phyloP scores from a whole-genome alignment of 148 eudicot genomes.

The Fagopyrum tataricum region DNA sequence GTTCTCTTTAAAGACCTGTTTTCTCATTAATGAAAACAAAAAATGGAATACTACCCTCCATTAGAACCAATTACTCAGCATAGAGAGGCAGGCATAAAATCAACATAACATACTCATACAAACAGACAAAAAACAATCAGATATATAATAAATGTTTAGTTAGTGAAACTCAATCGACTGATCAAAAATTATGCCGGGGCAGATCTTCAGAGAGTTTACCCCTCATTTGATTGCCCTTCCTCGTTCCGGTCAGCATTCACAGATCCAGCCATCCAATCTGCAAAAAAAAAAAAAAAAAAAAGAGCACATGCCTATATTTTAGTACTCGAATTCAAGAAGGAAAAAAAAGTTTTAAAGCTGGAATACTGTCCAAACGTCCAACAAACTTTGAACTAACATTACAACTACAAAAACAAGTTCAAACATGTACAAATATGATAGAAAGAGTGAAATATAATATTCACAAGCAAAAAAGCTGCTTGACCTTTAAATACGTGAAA shows the following conservation, averaged over 20 bases:
- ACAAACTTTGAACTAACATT: not conserved
- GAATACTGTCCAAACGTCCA: not conserved
- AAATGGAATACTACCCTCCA: not conserved
- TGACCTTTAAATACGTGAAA: too few species aligned
- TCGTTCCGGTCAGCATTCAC: constrained; percentile 45
- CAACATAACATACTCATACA: not conserved
- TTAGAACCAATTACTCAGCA: not conserved
- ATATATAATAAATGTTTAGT: not conserved
- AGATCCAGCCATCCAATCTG: constrained; percentile 74
- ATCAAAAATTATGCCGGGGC: not conserved
- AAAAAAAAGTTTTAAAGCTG: not conserved
- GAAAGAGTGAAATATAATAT: not conserved
- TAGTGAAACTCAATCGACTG: not conserved
- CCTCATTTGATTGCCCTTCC: constrained; percentile 42
- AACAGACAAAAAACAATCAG: not conserved
- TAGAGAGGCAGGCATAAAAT: not conserved
- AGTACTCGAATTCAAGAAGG: not conserved
- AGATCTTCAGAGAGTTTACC: constrained; percentile 27
- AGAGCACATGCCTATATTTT: not conserved
- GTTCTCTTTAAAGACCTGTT: not conserved
- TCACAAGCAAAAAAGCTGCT: too few species aligned
- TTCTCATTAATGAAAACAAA: not conserved
- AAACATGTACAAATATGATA: not conserved
- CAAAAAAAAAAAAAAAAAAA: constrained; percentile 8
- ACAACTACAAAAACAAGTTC: not conserved